Evolutionary conservation across 306 rosid genomes (phyloP), one percentile per base, ranked within the genome.

Genomic region (Rubus parviflorus): DNA sequence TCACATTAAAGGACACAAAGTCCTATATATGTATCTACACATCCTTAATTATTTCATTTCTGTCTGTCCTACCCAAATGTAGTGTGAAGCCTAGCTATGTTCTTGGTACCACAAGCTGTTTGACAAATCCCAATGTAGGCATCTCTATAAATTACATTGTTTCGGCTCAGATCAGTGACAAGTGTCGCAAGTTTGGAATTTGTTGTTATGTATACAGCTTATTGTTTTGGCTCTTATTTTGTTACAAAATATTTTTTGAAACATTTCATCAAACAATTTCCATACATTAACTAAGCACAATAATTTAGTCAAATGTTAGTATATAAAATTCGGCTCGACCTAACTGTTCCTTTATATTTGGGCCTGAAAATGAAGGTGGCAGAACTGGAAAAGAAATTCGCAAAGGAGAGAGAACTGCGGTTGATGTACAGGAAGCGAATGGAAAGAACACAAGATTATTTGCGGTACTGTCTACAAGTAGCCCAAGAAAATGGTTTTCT

Each of bases 401-500:
- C 72, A n/a, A 90, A 76, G 75, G 92, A 89, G 46, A 88, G 76
- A 69, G 95, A 90, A 72, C 68, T 86, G 0, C 42, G 79, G 64
- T 49, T 84, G 0, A 75, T 81, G 73, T 88, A 80, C 56, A 76
- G 51, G 58, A 85, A 73, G 74, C 81, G 76, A 46, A 46, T 79
- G 84, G 87, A 85, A 70, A 87, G 86, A 78, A 78, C 89, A 48
- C 91, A 87, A 12, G 96, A 88, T 15, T 90, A 91, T 79, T 67
- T 92, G n/a, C 84, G 84, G 72, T 78, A 84, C 56, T 90, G 95
- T 76, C 92, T 94, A 61, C 90, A 92, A 71, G 66, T 84, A 68
- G 98, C 97, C 67, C 97, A 92, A 56, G 89, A 94, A 48, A 88
- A 87, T 79, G 97, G 97, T 14, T 85, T 89, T 64, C 69, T 94